Conservation (phyloP, 2,329 filamentous ascomycete genomes). For the Colletotrichum zoysiae region DNA sequence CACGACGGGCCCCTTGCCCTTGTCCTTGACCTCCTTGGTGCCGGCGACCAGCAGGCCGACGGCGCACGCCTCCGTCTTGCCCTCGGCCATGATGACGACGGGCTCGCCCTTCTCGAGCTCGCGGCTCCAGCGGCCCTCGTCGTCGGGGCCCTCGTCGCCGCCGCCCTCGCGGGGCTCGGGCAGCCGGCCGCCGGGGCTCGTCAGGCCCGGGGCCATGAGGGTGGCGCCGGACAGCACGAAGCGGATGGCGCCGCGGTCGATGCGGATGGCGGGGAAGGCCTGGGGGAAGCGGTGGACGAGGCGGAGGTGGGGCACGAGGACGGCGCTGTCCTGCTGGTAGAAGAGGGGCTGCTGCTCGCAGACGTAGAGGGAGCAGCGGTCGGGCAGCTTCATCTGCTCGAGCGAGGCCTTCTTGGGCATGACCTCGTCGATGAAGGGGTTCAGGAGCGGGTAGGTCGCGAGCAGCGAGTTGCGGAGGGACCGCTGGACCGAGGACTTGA, state of each 20-base stretch:
- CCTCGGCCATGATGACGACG: slow-evolving; percentile 91
- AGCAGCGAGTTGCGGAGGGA: slow-evolving; percentile 85
- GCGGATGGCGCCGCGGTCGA: slow-evolving; percentile 95
- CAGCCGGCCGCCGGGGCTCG: slow-evolving; percentile 83
- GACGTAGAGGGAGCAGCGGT: slow-evolving; percentile 90
- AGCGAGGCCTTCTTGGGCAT: slow-evolving; percentile 95
- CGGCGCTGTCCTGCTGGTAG: slow-evolving; percentile 84
- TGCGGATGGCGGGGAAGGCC: slow-evolving; percentile 85
- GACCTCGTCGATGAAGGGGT: slow-evolving; percentile 91
- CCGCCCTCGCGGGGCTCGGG: slow-evolving; percentile 65
- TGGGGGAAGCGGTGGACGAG: slow-evolving; percentile 92
- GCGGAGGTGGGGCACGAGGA: slow-evolving; percentile 86
- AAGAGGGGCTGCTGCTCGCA: slow-evolving; percentile 84
- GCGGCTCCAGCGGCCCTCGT: slow-evolving; percentile 68
- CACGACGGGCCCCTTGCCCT: slow-evolving; percentile 93
- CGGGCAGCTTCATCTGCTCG: slow-evolving; percentile 91
- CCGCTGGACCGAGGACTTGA: slow-evolving; percentile 96
- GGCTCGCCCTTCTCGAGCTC: slow-evolving; percentile 85
- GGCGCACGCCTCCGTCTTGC: slow-evolving; percentile 91
- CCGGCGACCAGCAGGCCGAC: slow-evolving; percentile 87
- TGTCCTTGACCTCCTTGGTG: slow-evolving; percentile 91
- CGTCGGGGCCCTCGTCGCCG: slow-evolving; percentile 60
- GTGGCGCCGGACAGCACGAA: slow-evolving; percentile 95
- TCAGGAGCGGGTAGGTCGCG: slow-evolving; percentile 86
- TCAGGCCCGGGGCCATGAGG: slow-evolving; percentile 95